phyloP scores from a whole-genome alignment of 441 rosid species.

The Pelargonium australe region DNA sequence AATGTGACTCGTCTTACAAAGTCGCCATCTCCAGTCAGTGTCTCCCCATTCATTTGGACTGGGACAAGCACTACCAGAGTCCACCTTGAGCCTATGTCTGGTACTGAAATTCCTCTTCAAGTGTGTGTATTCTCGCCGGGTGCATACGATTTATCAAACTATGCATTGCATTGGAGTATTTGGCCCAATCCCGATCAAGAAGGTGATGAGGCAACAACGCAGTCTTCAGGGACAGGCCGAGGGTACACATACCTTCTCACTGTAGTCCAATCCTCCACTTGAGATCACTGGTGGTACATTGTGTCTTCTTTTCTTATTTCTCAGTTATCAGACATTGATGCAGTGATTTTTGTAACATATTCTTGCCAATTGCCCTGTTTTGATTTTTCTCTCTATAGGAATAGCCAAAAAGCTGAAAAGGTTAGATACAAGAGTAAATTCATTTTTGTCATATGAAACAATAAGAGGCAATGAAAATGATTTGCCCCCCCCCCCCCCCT shows the following conservation, averaged over 20 bases:
- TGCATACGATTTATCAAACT: constrained; percentile 63
- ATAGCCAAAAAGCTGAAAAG: neutral
- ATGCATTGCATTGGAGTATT: constrained; percentile 66
- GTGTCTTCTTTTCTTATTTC: neutral
- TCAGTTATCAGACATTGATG: constrained; percentile 6
- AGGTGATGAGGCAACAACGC: constrained; percentile 22
- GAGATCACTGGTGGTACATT: constrained; percentile 21
- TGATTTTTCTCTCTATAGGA: constrained; percentile 10
- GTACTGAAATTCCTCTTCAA: constrained; percentile 53
- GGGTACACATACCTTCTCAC: constrained; percentile 74
- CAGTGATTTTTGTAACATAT: constrained; percentile 28
- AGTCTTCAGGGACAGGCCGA: constrained; percentile 51
- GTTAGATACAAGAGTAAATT: neutral
- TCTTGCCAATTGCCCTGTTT: constrained; percentile 28
- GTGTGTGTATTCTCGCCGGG: constrained; percentile 76
- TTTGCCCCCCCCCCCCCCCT: neutral
- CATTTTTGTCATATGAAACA: neutral
- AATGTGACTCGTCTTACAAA: constrained; percentile 28
- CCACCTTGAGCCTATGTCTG: constrained; percentile 51
- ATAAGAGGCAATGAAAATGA: constrained; percentile 5
- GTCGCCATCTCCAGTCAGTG: constrained; percentile 40
- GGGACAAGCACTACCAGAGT: constrained; percentile 64
- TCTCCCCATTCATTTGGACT: constrained; percentile 73
- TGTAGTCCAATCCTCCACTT: constrained; percentile 49
- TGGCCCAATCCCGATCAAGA: constrained; percentile 21